Base-by-base conservation (phyloP, 208 protist genomes). In the Trypanosoma mega region DNA sequence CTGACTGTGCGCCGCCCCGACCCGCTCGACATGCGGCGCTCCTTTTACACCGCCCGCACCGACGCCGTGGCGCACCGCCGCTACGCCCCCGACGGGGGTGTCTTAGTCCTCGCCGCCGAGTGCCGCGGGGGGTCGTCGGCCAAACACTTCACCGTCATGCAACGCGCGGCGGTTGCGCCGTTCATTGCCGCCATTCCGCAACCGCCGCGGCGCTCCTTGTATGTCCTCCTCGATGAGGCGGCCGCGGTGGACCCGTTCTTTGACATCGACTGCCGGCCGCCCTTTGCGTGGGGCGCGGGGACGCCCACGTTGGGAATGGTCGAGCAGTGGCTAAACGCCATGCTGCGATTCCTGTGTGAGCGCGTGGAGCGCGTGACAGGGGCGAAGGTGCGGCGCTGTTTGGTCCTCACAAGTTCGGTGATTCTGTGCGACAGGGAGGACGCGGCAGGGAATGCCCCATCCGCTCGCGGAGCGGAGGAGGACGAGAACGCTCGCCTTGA, bases 171-270 rank as follows among this genome's bases (percentile, higher is more conserved):
- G 12, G 30, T 94, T 2, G 49, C 68, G 3, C 46, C 48, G 3
- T 95, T 95, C 66, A 44, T 87, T 12, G 57, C 47, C 9, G 64
- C 80, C 36, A 74, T 95, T 16, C 78, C 78, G 4, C 37, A 62
- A 16, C 57, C 24, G 11, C 63, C 52, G 11, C 66, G 82, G 3
- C 85, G 88, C n/a, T 83, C 80, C 61, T 43, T 95, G 16, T 95
- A 95, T 65, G 79, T 83, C 2, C 33, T 95, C 7, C 60, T 95
- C 0, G 88, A 95, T 41, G 80, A 92, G 45, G 50, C 63, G 3
- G 63, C 75, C 4, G 63, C 85, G 2, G 70, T 92, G 9, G 88
- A 95, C 55, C 88, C 88, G 1, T 95, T 80, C 59, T 90, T 95
- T 55, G 88, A 95, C 56, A 68, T 95, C 34, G 88, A 95, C 68